A percentile compares a stretch with the other conserved stretches of the same genome.
Conservation (phyloP, 2,329 filamentous ascomycete genomes). For the Fusarium torreyae region DNA sequence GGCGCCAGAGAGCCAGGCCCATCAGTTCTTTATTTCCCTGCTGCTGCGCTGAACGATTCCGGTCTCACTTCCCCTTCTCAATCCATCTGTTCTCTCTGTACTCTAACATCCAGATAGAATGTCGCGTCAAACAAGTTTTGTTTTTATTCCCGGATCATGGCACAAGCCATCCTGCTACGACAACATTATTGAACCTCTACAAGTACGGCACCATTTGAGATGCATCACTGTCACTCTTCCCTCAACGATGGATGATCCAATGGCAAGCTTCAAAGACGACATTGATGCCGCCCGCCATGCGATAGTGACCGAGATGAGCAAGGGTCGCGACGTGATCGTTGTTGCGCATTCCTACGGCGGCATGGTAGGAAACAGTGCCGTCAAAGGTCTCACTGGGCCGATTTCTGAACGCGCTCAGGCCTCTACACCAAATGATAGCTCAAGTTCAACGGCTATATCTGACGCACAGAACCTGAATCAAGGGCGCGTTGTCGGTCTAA, state of each 20-base stretch:
- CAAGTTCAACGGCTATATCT: background rate
- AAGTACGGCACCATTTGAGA: background rate
- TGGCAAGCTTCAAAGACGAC: background rate
- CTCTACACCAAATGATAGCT: background rate
- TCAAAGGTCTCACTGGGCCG: background rate
- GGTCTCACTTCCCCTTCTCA: background rate
- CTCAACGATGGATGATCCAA: conserved; percentile 4
- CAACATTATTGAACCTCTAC: background rate
- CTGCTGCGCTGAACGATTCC: too few species aligned
- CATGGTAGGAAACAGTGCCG: conserved; percentile 2
- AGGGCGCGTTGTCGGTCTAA: background rate
- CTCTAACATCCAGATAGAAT: background rate
- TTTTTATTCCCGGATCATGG: conserved; percentile 6
- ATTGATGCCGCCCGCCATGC: background rate
- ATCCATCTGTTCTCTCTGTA: background rate
- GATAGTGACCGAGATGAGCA: background rate
- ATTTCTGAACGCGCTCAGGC: background rate
- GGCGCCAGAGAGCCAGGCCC: too few species aligned
- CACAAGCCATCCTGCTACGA: background rate
- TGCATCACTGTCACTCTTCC: background rate
- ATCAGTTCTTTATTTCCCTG: too few species aligned
- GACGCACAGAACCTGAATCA: fast-evolving
- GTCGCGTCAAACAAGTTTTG: background rate
- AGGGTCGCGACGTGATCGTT: background rate
- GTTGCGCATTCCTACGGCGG: conserved; percentile 10